Evolutionary conservation across 1,139 yeast species (phyloP).

Genomic region (Wickerhamomyces sp.): DNA sequence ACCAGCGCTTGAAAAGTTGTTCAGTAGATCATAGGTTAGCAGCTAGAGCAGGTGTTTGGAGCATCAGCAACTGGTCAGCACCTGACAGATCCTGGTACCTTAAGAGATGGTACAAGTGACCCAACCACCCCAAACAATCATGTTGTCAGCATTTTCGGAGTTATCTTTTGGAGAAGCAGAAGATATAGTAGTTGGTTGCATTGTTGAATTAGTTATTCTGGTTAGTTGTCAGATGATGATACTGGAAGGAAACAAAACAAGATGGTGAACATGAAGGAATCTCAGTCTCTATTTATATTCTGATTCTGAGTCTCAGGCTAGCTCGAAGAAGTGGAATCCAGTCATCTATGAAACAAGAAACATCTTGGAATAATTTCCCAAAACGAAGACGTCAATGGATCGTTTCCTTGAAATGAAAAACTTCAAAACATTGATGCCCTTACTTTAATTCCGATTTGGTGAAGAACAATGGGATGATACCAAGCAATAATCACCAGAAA

Average conservation of each 20-base stretch:
- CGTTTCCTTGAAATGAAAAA: too few species aligned
- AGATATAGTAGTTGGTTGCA: conserved; percentile 1
- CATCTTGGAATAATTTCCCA: too few species aligned
- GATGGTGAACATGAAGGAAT: not conserved
- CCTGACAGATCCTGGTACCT: not conserved
- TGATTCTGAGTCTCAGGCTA: too few species aligned
- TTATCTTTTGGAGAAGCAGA: conserved; percentile 1
- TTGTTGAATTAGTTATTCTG: not conserved
- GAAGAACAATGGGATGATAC: too few species aligned
- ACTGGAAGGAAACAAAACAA: not conserved
- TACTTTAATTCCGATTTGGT: too few species aligned
- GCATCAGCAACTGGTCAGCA: not conserved
- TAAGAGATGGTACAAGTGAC: not conserved
- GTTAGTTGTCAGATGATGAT: not conserved
- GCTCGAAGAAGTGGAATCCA: too few species aligned
- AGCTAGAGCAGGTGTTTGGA: not conserved
- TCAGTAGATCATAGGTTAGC: not conserved
- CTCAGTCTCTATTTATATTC: too few species aligned
- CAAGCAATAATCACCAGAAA: too few species aligned
- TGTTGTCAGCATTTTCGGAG: conserved; percentile 1
- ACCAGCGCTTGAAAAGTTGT: too few species aligned
- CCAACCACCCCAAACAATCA: not conserved
- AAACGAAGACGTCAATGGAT: too few species aligned
- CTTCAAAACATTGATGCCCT: too few species aligned
- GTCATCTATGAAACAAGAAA: too few species aligned